Evolutionary conservation across 139 green algal species (phyloP), one percentile per base, ranked within the genome.

Genomic region (Mesotaenium endlicherianum): DNA sequence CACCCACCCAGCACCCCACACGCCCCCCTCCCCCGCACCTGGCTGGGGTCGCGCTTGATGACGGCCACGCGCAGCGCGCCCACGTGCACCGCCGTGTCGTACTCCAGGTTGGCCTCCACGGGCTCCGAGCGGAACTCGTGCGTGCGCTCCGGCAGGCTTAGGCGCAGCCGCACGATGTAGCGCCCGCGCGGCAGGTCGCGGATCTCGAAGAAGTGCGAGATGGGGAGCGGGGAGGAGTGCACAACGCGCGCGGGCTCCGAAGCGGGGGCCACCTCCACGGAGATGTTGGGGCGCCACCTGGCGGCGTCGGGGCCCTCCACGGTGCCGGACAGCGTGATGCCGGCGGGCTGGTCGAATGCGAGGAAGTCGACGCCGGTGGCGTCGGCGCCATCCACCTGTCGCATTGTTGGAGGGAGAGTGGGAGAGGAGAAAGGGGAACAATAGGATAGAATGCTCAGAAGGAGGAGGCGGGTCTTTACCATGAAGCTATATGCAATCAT

Each of bases 181-280:
- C 77, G 36, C 36, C 72, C 80, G 34, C 31, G 42, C 30, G 40
- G 69, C 49, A 86, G 72, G 41, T 70, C 80, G 30, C 34, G 68
- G 31, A 86, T 41, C 69, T 81, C 80, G 49, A 84, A 86, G 72
- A 86, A 86, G 41, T 36, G 69, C 3, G 80, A 86, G 57, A 84
- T 43, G 30, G 80, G 80, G n/a, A 86, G 4, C 5, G 80, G 80
- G 40, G 86, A 16, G n/a, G 34, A 39, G 5, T 45, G 45, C 68
- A 82, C 42, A 2, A 84, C 77, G 5, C 42, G 59, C 45, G 59
- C 16, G 17, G 77, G 77, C 4, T 77, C 8, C 14, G 59, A 55
- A 8, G 17, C 3, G 5, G 31, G 80, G 3, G 49, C 77, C 38
- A 86, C 75, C 16, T 86, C 70, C 17, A 86, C 80, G 36, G 14